These are phyloP conservation scores for Gomphus bonarii DNA, from an alignment of 1,284 basidiomycete species.

Conservation along the genomic window DNA sequence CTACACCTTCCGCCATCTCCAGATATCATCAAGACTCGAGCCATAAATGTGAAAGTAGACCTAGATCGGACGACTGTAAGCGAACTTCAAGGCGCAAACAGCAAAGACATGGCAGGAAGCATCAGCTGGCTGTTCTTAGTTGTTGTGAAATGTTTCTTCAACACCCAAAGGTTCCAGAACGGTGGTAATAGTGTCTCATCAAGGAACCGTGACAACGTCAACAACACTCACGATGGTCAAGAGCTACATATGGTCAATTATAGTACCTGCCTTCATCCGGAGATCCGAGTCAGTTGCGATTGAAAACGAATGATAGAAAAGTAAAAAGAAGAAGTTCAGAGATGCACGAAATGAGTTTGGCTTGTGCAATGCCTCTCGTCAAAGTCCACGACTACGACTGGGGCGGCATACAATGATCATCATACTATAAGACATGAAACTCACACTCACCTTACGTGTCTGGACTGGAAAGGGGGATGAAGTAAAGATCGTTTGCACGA, in stretches of 20 bases:
- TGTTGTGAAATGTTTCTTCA: conserved; percentile 13
- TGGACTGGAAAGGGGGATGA: neutral
- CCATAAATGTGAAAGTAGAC: neutral
- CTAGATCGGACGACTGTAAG: neutral
- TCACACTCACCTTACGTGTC: neutral
- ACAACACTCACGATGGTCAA: neutral
- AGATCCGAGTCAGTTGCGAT: neutral
- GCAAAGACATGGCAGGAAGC: neutral
- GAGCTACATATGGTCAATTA: neutral
- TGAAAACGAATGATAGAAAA: neutral
- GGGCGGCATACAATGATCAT: conserved; percentile 18
- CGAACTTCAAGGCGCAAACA: neutral
- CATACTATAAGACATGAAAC: neutral
- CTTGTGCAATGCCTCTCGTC: conserved; percentile 17
- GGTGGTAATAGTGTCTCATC: conserved; percentile 16
- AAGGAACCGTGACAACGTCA: neutral
- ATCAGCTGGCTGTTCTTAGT: conserved; percentile 20
- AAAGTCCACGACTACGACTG: conserved; percentile 18
- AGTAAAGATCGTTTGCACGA: neutral
- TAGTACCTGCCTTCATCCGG: neutral
- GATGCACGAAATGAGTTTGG: conserved; percentile 18
- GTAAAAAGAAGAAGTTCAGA: conserved; percentile 11
- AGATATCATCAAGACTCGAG: neutral
- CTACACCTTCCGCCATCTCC: neutral
- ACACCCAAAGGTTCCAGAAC: conserved; percentile 13